Percentiles rank a stretch among this genome's conserved stretches.
Evolutionary conservation across 495 filamentous ascomycete species (phyloP).

Genomic region (Jackrogersella minutella): DNA sequence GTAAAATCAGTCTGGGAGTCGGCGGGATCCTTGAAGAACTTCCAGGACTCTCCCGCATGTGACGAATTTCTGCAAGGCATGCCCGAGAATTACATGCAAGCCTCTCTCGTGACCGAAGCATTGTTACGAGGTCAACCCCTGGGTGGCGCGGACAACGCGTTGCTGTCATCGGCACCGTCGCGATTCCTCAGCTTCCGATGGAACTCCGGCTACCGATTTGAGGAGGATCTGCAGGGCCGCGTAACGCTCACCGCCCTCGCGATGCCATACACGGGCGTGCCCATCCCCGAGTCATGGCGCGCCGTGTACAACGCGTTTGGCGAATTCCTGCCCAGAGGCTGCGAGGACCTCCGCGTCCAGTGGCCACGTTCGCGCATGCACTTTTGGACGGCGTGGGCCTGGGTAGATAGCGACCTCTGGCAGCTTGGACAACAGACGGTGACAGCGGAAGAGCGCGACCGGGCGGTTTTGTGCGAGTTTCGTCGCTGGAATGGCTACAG

Average conservation of each 20-base stretch:
- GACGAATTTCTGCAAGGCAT: conserved; percentile 37
- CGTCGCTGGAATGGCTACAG: conserved; percentile 19
- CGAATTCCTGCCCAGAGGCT: conserved; percentile 2
- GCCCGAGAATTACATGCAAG: conserved; percentile 22
- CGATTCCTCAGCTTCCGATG: conserved; percentile 20
- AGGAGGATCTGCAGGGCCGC: conserved; percentile 20
- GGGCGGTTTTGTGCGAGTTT: conserved; percentile 31
- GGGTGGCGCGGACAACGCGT: conserved; percentile 15
- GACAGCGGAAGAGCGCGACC: neutral
- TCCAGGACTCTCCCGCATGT: conserved; percentile 36
- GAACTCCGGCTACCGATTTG: neutral
- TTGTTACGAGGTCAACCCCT: conserved; percentile 1
- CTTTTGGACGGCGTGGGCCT: neutral
- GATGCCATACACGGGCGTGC: conserved; percentile 8
- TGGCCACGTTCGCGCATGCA: neutral
- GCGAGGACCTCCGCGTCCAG: neutral
- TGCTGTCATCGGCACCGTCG: conserved; percentile 13
- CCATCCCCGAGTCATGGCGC: neutral
- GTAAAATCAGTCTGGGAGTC: neutral
- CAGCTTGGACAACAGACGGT: neutral
- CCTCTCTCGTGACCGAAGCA: conserved; percentile 13
- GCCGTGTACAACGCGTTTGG: neutral
- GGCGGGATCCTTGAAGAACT: conserved; percentile 23
- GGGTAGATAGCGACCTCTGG: conserved; percentile 4
- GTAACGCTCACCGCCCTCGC: conserved; percentile 27